Evolutionary conservation across 768 basidiomycete species (phyloP).

Genomic region (Panaeolus papilionaceus): DNA sequence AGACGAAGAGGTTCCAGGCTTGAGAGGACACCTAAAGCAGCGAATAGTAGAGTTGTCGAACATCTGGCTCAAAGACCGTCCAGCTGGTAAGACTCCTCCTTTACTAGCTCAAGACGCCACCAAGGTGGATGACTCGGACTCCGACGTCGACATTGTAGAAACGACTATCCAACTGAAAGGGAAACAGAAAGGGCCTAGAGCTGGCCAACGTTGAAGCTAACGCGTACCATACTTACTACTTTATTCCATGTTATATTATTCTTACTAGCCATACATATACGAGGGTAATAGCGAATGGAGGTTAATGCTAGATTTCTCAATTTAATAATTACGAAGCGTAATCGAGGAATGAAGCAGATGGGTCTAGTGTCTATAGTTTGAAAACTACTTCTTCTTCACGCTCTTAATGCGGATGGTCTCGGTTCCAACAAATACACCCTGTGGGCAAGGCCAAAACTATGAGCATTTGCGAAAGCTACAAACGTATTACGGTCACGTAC

Average conservation of each 20-base stretch:
- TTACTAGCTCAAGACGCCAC: constrained; percentile 31
- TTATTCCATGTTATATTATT: constrained; percentile 15
- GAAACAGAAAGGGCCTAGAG: constrained; percentile 18
- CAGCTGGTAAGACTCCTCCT: constrained; percentile 39
- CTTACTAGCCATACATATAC: constrained; percentile 13
- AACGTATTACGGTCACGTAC: constrained; percentile 51
- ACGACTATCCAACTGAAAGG: constrained; percentile 20
- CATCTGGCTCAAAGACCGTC: constrained; percentile 57
- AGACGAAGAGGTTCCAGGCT: constrained; percentile 47
- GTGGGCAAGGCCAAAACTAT: not conserved
- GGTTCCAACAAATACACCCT: constrained; percentile 95
- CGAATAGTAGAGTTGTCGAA: constrained; percentile 56
- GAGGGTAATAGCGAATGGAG: not conserved
- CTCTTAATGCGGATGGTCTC: constrained; percentile 92
- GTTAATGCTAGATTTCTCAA: constrained; percentile 6
- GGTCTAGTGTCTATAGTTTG: constrained; percentile 8
- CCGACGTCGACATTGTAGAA: constrained; percentile 50
- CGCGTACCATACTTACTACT: not conserved
- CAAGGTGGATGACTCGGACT: constrained; percentile 43
- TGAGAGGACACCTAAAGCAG: constrained; percentile 51
- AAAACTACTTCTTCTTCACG: constrained; percentile 91
- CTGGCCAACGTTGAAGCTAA: not conserved
- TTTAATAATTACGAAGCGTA: not conserved
- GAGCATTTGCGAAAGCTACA: constrained; percentile 12
- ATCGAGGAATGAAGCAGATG: constrained; percentile 2